Percentiles rank a stretch among this genome's conserved stretches.
Evolutionary conservation across 352 stramenopile species (phyloP).

Genomic region (Globisporangium emineosum): DNA sequence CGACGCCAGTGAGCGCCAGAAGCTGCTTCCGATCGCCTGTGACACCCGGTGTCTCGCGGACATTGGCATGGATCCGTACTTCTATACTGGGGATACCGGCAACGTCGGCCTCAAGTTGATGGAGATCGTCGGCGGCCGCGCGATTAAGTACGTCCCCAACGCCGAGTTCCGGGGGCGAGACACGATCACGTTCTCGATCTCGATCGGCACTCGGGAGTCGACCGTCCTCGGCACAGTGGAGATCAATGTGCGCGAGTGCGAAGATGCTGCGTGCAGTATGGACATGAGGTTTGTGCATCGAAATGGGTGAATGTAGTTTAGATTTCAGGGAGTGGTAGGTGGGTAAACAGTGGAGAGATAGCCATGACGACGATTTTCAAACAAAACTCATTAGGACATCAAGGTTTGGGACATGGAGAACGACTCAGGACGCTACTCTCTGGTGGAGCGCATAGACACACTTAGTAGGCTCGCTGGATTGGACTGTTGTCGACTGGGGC

Average conservation of each 20-base stretch:
- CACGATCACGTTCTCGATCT: slow-evolving; percentile 57
- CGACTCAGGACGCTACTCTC: background rate
- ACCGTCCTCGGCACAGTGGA: slow-evolving; percentile 50
- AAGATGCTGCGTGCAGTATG: slow-evolving; percentile 33
- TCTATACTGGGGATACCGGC: slow-evolving; percentile 37
- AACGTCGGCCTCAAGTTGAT: slow-evolving; percentile 50
- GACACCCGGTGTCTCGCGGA: slow-evolving; percentile 39
- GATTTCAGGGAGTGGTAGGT: background rate
- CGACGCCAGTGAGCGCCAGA: slow-evolving; percentile 50
- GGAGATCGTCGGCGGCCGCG: slow-evolving; percentile 33
- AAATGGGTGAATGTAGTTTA: background rate
- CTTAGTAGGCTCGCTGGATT: slow-evolving; percentile 7
- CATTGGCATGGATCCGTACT: slow-evolving; percentile 56
- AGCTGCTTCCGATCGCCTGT: slow-evolving; percentile 53
- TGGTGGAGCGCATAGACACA: background rate
- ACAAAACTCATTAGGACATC: background rate
- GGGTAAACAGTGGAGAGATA: background rate
- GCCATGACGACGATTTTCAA: background rate
- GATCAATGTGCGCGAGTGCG: slow-evolving; percentile 51
- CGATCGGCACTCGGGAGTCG: slow-evolving; percentile 39
- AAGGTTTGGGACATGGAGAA: background rate
- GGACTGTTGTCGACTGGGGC: slow-evolving; percentile 1
- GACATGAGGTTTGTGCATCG: slow-evolving; percentile 17
- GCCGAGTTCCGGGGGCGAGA: slow-evolving; percentile 46
- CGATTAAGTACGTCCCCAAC: slow-evolving; percentile 62